Evolutionary conservation across 192 early-diverging fungal species (phyloP).

Genomic region (Linnemannia exigua): DNA sequence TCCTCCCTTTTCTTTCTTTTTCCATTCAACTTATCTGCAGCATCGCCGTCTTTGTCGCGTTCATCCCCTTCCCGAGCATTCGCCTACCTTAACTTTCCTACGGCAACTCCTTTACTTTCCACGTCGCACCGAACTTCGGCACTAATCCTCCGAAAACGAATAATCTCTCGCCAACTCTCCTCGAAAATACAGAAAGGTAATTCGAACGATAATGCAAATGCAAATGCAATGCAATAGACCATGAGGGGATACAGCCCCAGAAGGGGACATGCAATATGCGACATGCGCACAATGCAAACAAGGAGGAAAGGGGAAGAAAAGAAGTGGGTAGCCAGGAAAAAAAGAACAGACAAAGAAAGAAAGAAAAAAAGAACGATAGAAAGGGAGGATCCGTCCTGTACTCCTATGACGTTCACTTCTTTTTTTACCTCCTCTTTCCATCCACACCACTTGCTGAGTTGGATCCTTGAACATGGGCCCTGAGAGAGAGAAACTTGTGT

Average conservation of each 20-base stretch:
- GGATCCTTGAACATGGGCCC: no score
- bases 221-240: not conserved
- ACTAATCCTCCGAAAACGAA: not conserved
- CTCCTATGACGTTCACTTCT: not conserved
- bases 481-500: not conserved
- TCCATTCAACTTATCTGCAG: not conserved
- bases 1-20: not conserved
- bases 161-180: not conserved
- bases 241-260: no score
- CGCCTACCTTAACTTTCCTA: not conserved
- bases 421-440: not conserved
- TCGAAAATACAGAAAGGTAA: not conserved
- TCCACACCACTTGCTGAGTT: not conserved
- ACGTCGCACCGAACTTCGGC: not conserved
- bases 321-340: no score
- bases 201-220: not conserved
- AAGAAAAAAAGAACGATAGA: not conserved
- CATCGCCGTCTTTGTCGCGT: not conserved
- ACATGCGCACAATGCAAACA: no score
- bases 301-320: no score
- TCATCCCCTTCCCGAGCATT: not conserved
- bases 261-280: no score
- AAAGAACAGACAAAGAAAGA: not conserved
- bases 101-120: not conserved
- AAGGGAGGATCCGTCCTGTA: not conserved